Evolutionary conservation across 2,329 filamentous ascomycete genomes (phyloP).

Genomic region (Tothia fuscella): DNA sequence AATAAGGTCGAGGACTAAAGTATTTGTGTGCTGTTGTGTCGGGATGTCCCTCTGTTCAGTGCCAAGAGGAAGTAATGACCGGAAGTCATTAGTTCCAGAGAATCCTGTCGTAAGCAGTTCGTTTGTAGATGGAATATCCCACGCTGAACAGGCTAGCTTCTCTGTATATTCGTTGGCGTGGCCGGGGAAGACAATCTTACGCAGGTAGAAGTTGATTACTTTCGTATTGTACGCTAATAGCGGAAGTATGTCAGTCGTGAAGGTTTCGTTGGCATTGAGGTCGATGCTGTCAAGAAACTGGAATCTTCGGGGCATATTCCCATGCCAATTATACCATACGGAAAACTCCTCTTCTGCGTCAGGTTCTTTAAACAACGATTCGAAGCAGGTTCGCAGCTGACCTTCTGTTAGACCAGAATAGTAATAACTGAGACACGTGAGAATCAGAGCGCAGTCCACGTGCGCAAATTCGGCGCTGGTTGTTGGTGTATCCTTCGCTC

Average conservation of each 20-base stretch:
- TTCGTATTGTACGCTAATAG: conserved; percentile 39
- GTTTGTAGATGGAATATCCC: conserved; percentile 47
- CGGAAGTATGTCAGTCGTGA: conserved; percentile 39
- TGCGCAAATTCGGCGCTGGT: conserved; percentile 57
- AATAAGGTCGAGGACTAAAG: conserved; percentile 49
- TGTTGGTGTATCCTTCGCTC: conserved; percentile 52
- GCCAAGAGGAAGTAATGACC: conserved; percentile 43
- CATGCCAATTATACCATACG: conserved; percentile 30
- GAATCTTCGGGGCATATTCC: conserved; percentile 27
- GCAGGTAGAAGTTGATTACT: conserved; percentile 52
- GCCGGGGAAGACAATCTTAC: conserved; percentile 45
- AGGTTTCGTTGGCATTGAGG: conserved; percentile 41
- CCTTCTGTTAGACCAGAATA: conserved; percentile 44
- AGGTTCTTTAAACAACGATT: conserved; percentile 38
- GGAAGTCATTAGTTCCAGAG: conserved; percentile 56
- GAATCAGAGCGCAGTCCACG: conserved; percentile 51
- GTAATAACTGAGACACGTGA: conserved; percentile 58
- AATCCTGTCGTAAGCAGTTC: conserved; percentile 48
- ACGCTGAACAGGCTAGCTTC: conserved; percentile 55
- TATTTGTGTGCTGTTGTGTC: conserved; percentile 52
- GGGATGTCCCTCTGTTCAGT: conserved; percentile 45
- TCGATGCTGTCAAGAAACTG: conserved; percentile 40
- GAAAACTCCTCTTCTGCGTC: conserved; percentile 41
- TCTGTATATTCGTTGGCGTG: conserved; percentile 50
- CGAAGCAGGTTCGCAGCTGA: conserved; percentile 38